Percentiles rank a stretch among this genome's conserved stretches.
phyloP scores from a whole-genome alignment of 2,329 filamentous ascomycete species.

The Penicillium sp. region DNA sequence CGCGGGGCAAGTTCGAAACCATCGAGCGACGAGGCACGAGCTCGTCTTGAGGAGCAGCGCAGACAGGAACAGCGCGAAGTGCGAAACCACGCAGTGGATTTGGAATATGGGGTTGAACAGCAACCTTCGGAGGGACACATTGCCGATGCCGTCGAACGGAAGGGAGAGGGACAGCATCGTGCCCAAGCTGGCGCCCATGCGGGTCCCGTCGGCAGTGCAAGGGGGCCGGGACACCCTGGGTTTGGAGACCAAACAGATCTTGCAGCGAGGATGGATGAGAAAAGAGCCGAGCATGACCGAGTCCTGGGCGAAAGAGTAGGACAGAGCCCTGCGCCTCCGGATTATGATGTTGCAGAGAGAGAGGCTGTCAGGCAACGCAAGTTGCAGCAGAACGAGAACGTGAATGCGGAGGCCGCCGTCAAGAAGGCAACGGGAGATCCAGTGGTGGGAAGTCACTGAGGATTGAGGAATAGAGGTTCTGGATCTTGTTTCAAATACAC shows the following conservation, averaged over 20 bases:
- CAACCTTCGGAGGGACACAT: conserved; percentile 38
- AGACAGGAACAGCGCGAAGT: conserved; percentile 14
- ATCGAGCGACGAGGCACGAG: conserved; percentile 26
- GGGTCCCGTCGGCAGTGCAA: conserved; percentile 32
- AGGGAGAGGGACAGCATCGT: conserved; percentile 21
- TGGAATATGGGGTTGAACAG: conserved; percentile 38
- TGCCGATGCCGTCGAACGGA: conserved; percentile 29
- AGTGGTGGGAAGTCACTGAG: conserved; percentile 18
- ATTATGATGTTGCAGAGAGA: conserved; percentile 24
- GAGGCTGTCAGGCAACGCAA: conserved; percentile 27
- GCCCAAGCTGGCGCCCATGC: conserved; percentile 37
- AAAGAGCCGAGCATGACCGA: conserved; percentile 35
- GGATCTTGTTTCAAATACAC: not conserved
- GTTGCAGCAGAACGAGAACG: conserved; percentile 26
- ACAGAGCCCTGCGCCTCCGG: conserved; percentile 17
- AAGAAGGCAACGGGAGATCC: conserved; percentile 27
- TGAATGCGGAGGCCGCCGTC: conserved; percentile 31
- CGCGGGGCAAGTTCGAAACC: conserved; percentile 29
- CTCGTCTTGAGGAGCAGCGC: conserved; percentile 18
- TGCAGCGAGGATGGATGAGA: conserved; percentile 34
- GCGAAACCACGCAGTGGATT: conserved; percentile 28
- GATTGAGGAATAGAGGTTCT: not conserved
- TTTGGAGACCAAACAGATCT: conserved; percentile 34
- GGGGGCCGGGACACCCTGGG: conserved; percentile 29
- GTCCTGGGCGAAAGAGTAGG: conserved; percentile 29